These are phyloP conservation scores for Benincasa hispida DNA, from an alignment of 306 rosid genomes.

Conservation along the genomic window DNA sequence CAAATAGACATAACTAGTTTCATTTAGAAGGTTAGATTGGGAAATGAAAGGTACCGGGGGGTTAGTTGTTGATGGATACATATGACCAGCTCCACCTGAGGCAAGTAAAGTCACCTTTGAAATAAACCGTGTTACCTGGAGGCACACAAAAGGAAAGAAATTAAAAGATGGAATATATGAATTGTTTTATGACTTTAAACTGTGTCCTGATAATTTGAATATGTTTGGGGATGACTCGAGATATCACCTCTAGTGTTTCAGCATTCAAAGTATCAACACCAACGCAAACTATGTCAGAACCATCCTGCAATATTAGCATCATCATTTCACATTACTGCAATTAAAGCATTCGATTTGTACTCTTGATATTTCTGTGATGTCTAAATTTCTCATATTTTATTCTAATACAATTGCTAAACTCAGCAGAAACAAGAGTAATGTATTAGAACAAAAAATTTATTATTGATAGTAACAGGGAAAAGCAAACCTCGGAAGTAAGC, in stretches of 20 bases:
- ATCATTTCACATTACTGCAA: constrained; percentile 15
- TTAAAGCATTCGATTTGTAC: not conserved
- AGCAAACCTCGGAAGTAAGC: constrained; percentile 69
- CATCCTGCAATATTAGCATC: constrained; percentile 40
- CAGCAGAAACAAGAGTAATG: not conserved
- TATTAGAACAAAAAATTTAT: not conserved
- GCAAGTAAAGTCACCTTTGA: constrained; percentile 93
- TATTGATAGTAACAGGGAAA: not conserved
- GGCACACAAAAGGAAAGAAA: constrained; percentile 18
- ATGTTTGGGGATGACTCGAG: not conserved
- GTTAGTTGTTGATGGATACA: constrained; percentile 88
- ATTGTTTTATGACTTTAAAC: not conserved
- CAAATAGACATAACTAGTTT: not conserved
- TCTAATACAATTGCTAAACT: not conserved
- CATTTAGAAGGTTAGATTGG: not conserved
- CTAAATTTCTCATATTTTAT: not conserved
- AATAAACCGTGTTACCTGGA: constrained; percentile 78
- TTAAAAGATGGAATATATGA: constrained; percentile 9
- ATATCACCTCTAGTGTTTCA: constrained; percentile 62
- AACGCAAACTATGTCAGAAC: constrained; percentile 54
- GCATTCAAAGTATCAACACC: constrained; percentile 83
- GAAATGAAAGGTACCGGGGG: constrained; percentile 48
- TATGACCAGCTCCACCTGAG: constrained; percentile 95
- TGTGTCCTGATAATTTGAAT: not conserved
- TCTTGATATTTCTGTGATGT: not conserved